Evolutionary conservation across 495 filamentous ascomycete genomes (phyloP).

Genomic region (Neurospora sp.): DNA sequence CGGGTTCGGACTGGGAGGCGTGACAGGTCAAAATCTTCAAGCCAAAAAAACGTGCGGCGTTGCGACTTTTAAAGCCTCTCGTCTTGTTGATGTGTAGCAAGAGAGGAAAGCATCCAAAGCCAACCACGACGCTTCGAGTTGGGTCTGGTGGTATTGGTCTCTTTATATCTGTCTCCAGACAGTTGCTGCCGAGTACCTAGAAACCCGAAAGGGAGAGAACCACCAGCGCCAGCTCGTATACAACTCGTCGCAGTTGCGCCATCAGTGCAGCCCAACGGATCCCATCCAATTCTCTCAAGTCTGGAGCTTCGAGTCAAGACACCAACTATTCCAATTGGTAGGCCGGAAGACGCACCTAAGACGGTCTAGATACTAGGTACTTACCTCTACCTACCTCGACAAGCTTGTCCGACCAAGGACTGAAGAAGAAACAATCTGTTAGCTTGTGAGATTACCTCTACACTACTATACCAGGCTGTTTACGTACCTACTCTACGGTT

Average conservation of each 20-base stretch:
- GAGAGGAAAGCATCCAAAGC: not conserved
- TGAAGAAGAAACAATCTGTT: not conserved
- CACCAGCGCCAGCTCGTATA: not conserved
- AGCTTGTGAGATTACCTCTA: not conserved
- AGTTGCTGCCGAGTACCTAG: not conserved
- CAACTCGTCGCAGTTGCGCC: not conserved
- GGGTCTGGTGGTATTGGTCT: not conserved
- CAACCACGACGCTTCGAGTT: not conserved
- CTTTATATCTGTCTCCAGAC: not conserved
- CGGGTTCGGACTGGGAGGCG: not conserved
- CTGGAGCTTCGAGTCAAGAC: not conserved
- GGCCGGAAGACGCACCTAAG: not conserved
- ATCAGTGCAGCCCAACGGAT: not conserved
- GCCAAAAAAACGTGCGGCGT: not conserved
- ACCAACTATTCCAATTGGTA: not conserved
- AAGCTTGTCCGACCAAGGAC: not conserved
- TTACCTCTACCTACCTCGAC: not conserved
- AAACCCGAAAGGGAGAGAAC: not conserved
- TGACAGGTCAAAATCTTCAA: not conserved
- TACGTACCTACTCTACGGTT: not conserved
- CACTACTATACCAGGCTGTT: not conserved
- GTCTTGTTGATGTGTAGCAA: not conserved
- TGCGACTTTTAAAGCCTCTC: not conserved
- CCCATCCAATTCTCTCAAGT: not conserved
- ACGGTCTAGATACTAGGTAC: not conserved